phyloP scores from a whole-genome alignment of 139 green algal species.

The Chlamydomonas sp. region DNA sequence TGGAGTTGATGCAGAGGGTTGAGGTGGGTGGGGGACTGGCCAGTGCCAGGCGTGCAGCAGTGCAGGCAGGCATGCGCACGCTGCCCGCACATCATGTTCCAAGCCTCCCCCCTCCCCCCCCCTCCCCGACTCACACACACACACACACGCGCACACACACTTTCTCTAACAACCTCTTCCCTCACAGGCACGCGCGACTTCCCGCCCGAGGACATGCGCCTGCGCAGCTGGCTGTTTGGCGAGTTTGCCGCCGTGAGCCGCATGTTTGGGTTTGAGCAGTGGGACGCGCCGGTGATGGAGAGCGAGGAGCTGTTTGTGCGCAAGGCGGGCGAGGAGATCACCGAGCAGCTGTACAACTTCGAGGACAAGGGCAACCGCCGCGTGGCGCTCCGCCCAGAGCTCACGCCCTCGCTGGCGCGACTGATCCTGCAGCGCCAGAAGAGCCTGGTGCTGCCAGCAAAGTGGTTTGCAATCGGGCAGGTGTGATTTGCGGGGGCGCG shows the following conservation, averaged over 20 bases:
- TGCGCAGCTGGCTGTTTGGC: conserved; percentile 90
- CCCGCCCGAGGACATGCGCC: conserved; percentile 84
- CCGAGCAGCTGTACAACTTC: conserved; percentile 96
- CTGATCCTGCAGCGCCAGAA: conserved; percentile 65
- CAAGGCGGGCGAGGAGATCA: conserved; percentile 98
- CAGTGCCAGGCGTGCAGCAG: no score
- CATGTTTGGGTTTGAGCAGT: conserved; percentile 87
- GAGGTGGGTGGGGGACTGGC: no score
- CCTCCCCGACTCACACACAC: neutral
- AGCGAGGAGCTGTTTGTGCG: conserved; percentile 92
- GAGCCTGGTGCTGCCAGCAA: conserved; percentile 73
- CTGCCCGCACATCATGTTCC: no score
- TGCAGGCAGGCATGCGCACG: no score
- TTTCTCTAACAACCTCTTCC: neutral
- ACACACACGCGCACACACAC: neutral
- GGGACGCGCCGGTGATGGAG: conserved; percentile 93
- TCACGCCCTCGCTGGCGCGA: conserved; percentile 86
- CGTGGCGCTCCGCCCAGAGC: conserved; percentile 87
- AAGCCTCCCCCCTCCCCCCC: neutral
- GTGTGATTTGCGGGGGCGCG: no score
- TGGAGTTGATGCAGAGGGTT: no score
- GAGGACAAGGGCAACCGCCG: conserved; percentile 88
- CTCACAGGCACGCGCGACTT: conserved; percentile 88
- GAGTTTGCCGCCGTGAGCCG: conserved; percentile 58
- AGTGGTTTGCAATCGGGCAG: conserved; percentile 95